These are phyloP conservation scores for Coemansia furcata DNA, from an alignment of 192 early-diverging fungal genomes.

Conservation along the genomic window DNA sequence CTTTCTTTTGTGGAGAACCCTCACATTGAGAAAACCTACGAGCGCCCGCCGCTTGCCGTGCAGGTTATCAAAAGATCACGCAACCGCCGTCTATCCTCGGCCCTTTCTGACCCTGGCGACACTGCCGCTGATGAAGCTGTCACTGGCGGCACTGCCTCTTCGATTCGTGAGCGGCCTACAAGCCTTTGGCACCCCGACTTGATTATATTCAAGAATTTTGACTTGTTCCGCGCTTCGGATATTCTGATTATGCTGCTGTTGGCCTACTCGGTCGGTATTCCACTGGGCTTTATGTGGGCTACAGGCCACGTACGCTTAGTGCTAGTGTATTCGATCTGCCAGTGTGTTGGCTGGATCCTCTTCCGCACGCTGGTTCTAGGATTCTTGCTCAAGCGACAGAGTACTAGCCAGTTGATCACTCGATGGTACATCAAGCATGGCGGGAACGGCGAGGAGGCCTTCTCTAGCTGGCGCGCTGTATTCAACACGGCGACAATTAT, in stretches of 20 bases:
- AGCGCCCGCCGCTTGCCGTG: constrained; percentile 50
- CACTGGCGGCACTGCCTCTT: constrained; percentile 10
- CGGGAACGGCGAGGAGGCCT: constrained; percentile 82
- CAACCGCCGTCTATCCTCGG: constrained; percentile 27
- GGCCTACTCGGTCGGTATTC: constrained; percentile 69
- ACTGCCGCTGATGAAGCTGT: background rate
- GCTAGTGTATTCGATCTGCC: constrained; percentile 56
- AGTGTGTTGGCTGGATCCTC: constrained; percentile 85
- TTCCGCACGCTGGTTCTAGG: constrained; percentile 84
- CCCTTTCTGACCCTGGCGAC: constrained; percentile 18
- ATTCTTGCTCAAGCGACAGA: constrained; percentile 75
- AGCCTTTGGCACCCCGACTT: constrained; percentile 75
- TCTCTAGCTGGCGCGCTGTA: constrained; percentile 93
- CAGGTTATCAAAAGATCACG: constrained; percentile 46
- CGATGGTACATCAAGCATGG: constrained; percentile 93
- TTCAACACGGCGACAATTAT: constrained; percentile 90
- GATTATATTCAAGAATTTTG: constrained; percentile 89
- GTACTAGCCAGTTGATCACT: constrained; percentile 77
- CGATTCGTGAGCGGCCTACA: constrained; percentile 45
- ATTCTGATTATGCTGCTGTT: constrained; percentile 74
- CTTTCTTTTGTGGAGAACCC: constrained; percentile 90
- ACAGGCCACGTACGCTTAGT: constrained; percentile 30
- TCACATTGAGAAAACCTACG: constrained; percentile 73
- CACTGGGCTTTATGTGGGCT: constrained; percentile 50
- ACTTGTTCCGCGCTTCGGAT: constrained; percentile 82